Conservation (phyloP, 768 basidiomycete species). For the Lentinula guzmanii region DNA sequence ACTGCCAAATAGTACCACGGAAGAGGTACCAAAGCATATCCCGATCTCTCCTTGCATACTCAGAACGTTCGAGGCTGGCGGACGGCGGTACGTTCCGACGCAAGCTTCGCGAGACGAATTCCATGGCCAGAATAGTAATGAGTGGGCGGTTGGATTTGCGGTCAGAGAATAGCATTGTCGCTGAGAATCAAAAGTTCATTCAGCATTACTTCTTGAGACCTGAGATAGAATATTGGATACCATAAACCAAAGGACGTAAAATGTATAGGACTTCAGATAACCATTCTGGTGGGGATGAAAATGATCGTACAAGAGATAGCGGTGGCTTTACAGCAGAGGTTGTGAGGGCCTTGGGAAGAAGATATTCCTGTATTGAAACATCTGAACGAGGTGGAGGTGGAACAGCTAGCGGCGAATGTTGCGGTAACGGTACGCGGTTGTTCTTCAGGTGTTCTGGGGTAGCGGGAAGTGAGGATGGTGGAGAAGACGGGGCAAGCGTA, state of each 20-base stretch:
- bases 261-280: slow-evolving; percentile 66
- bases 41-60: slow-evolving; percentile 78
- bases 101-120: slow-evolving; percentile 69
- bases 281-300: slow-evolving; percentile 69
- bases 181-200: slow-evolving; percentile 16
- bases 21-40: slow-evolving; percentile 82
- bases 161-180: slow-evolving; percentile 37
- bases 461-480: slow-evolving; percentile 45
- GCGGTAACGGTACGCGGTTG: slow-evolving; percentile 62
- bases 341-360: slow-evolving; percentile 77
- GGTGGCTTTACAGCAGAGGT: slow-evolving; percentile 69
- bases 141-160: slow-evolving; percentile 55
- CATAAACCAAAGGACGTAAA: slow-evolving; percentile 71
- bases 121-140: slow-evolving; percentile 57
- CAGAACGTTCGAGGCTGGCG: slow-evolving; percentile 60
- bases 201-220: not conserved
- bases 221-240: slow-evolving; percentile 27
- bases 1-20: slow-evolving; percentile 80
- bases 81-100: slow-evolving; percentile 62
- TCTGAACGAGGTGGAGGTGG: slow-evolving; percentile 46
- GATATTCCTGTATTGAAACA: slow-evolving; percentile 67
- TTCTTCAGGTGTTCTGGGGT: slow-evolving; percentile 81
- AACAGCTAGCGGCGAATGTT: slow-evolving; percentile 50
- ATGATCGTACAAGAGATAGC: slow-evolving; percentile 53
- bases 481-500: slow-evolving; percentile 54